phyloP scores from a whole-genome alignment of 164 flowering plant species.

The Vitis riparia region DNA sequence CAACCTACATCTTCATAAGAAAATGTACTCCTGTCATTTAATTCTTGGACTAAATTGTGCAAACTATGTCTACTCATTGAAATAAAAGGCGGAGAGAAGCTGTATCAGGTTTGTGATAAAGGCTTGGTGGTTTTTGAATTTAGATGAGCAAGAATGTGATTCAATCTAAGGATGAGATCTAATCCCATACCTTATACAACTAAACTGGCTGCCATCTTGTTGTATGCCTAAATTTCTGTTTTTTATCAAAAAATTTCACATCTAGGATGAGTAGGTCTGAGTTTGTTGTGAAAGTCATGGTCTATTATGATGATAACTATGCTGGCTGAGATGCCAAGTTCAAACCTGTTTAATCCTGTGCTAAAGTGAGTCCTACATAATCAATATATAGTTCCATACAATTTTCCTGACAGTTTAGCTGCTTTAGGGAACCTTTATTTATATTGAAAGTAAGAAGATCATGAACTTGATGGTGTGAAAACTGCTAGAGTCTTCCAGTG shows the following conservation, averaged over 20 bases:
- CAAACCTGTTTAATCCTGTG: background rate
- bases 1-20: too few species aligned
- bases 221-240: background rate
- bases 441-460: background rate
- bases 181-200: background rate
- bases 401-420: background rate
- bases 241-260: too few species aligned
- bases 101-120: too few species aligned
- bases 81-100: too few species aligned
- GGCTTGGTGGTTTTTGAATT: too few species aligned
- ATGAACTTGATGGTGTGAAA: background rate
- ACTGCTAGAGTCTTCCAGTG: background rate
- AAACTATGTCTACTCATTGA: too few species aligned
- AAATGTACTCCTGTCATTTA: too few species aligned
- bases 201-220: background rate
- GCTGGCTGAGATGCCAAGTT: background rate
- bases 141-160: too few species aligned
- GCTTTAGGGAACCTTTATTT: background rate
- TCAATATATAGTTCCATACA: background rate
- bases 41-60: too few species aligned
- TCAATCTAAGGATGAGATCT: too few species aligned
- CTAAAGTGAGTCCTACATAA: background rate
- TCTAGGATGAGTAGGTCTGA: background rate
- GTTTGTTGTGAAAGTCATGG: background rate
- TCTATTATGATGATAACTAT: background rate